Percentiles rank a stretch among this genome's conserved stretches.
These are phyloP conservation scores for Panellus pusillus DNA, from an alignment of 768 basidiomycete species.

Conservation along the genomic window DNA sequence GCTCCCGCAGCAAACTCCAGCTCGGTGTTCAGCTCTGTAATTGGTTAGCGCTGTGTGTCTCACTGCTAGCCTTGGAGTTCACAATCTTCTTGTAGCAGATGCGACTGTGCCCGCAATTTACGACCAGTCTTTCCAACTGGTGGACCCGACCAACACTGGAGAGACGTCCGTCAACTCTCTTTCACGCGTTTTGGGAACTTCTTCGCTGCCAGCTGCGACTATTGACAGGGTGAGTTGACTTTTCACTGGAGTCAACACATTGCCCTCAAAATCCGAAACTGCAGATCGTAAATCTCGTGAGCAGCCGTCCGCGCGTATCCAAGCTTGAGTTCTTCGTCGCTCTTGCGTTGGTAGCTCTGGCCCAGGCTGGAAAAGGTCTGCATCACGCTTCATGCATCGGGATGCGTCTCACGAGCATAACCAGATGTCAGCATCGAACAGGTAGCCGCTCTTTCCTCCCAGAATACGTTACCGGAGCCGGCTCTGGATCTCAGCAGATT, in stretches of 20 bases:
- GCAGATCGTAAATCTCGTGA: constrained; percentile 92
- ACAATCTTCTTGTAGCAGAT: constrained; percentile 50
- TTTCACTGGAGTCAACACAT: constrained; percentile 3
- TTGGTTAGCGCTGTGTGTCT: constrained; percentile 44
- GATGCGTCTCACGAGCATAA: constrained; percentile 3
- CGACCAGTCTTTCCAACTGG: constrained; percentile 66
- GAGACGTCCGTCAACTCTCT: constrained; percentile 83
- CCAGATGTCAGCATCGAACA: constrained; percentile 81
- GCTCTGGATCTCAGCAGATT: constrained; percentile 62
- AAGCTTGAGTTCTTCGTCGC: constrained; percentile 92
- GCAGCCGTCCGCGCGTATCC: constrained; percentile 76
- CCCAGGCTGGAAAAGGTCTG: constrained; percentile 78
- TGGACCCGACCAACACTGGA: constrained; percentile 70
- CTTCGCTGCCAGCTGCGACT: constrained; percentile 75
- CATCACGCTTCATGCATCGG: neutral
- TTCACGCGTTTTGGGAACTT: constrained; percentile 77
- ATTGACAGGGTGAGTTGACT: constrained; percentile 66
- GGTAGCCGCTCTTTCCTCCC: constrained; percentile 71
- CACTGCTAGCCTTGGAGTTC: neutral
- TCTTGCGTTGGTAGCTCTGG: constrained; percentile 82
- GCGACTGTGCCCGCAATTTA: constrained; percentile 82
- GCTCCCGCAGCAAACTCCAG: constrained; percentile 44
- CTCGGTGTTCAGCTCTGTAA: constrained; percentile 65
- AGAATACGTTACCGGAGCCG: constrained; percentile 78
- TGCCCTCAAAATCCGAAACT: neutral